Evolutionary conservation across 148 eudicot species (phyloP).

Genomic region (Spergularia bocconei): DNA sequence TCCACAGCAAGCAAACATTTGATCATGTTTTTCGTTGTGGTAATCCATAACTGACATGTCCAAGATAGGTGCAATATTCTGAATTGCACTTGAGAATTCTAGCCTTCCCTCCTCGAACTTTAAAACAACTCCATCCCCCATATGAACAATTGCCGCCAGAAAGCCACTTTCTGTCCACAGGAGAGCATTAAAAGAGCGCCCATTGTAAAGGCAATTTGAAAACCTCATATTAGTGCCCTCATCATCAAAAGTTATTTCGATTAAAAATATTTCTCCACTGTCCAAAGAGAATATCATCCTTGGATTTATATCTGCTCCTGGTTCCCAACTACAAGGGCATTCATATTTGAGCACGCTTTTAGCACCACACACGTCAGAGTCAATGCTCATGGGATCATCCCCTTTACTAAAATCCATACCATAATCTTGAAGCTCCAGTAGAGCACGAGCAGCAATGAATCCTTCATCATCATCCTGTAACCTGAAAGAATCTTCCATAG

Average conservation of each 20-base stretch:
- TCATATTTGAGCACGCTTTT: constrained; percentile 49
- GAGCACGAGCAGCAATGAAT: constrained; percentile 90
- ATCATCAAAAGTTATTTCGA: constrained; percentile 52
- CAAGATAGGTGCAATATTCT: constrained; percentile 89
- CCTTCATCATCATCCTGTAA: constrained; percentile 89
- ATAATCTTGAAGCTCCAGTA: constrained; percentile 78
- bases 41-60: constrained; percentile 89
- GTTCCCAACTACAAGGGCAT: constrained; percentile 98
- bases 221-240: constrained; percentile 55
- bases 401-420: constrained; percentile 48
- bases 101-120: constrained; percentile 67
- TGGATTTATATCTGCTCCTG: constrained; percentile 43
- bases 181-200: constrained; percentile 61
- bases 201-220: constrained; percentile 74
- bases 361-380: constrained; percentile 40
- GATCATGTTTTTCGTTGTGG: constrained; percentile 88
- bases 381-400: constrained; percentile 90
- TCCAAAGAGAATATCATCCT: constrained; percentile 75
- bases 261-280: constrained; percentile 69
- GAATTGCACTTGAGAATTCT: constrained; percentile 58
- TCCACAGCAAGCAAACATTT: constrained; percentile 97
- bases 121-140: constrained; percentile 94
- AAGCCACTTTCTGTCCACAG: constrained; percentile 79
- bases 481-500: constrained; percentile 51
- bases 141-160: constrained; percentile 81